Base-by-base conservation (phyloP, 306 rosid species). In the Begonia loranthoides region DNA sequence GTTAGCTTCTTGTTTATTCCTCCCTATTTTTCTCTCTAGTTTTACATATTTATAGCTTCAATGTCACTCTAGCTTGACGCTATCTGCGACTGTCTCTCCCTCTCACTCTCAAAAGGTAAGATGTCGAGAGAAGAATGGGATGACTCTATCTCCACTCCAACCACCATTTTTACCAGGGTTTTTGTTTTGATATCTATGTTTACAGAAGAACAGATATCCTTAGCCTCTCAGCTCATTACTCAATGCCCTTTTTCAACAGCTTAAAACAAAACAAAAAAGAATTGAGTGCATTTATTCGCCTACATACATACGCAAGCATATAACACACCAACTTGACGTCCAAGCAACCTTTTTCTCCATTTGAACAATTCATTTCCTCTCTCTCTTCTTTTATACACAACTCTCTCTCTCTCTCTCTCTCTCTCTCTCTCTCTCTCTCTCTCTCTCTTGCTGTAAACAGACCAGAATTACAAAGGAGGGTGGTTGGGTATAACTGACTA, bases 121-220 rank as follows among this genome's bases (percentile, higher is more conserved):
- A 79, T 72, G 83, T 82, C 88, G 65, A 34, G 33, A 0, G 61
- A 78, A 66, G 65, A 70, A 67, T 60, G 59, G 66, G 36, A 60
- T 80, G 79, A 82, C 88, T 79, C 66, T 74, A 67, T 79, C 72
- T 79, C 77, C 81, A 80, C 94, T 81, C 94, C 71, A 55, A 50
- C 81, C 69, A 56, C 65, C 54, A 45, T n/a, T 59, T 1, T 51
- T 55, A 36, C 6, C 47, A 43, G 13, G 13, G 15, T 43, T 10
- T 43, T 43, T 43, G 47, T 43, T 43, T 12, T 43, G n/a, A 10
- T n/a, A 43, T 10, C 47, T 10, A 2, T n/a, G 8, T 43, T n/a
- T 43, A 28, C 36, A 28, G 36, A 28, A 28, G 36, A 28, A 3
- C 9, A 28, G 6, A 28, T 7, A 5, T 28, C 6, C 36, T 28